phyloP scores from a whole-genome alignment of 1,284 basidiomycete genomes.

The Ustilago vetiveriae region DNA sequence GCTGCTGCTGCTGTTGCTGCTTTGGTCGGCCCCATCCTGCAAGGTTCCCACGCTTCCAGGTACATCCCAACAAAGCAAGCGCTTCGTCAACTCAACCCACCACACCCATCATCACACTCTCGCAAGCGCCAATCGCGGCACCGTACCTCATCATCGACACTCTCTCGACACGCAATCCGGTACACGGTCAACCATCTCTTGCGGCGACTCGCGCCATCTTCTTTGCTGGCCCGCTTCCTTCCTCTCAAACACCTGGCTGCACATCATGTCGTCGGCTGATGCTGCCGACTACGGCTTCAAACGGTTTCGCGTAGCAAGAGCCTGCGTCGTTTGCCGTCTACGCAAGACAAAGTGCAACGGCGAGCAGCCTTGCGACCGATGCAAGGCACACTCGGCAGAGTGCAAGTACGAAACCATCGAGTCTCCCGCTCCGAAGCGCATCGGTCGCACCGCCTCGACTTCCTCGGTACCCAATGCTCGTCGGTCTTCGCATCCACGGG shows the following conservation, averaged over 20 bases:
- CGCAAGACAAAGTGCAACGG: conserved; percentile 51
- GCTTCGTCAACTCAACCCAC: too few relatives aligned
- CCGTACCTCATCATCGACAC: background rate
- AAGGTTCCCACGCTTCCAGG: too few relatives aligned
- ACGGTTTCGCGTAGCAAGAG: conserved; percentile 39
- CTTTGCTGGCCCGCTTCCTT: too few relatives aligned
- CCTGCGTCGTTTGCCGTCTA: conserved; percentile 42
- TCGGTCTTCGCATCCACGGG: conserved; percentile 15
- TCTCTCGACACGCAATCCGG: too few relatives aligned
- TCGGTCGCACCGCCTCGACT: conserved; percentile 22
- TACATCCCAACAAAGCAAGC: too few relatives aligned
- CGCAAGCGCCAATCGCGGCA: background rate
- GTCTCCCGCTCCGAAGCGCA: conserved; percentile 22
- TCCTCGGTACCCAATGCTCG: conserved; percentile 8
- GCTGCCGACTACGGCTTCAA: conserved; percentile 49
- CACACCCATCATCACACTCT: too few relatives aligned
- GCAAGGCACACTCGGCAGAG: conserved; percentile 43
- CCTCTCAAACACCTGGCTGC: too few relatives aligned
- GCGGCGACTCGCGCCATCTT: too few relatives aligned
- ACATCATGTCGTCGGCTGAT: conserved; percentile 45
- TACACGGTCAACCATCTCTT: background rate
- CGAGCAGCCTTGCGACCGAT: conserved; percentile 47
- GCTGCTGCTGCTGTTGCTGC: too few relatives aligned
- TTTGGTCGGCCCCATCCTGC: too few relatives aligned
- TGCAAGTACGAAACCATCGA: conserved; percentile 47